Conservation (phyloP, 1,284 basidiomycete species). For the Fomitopsis palustris region DNA sequence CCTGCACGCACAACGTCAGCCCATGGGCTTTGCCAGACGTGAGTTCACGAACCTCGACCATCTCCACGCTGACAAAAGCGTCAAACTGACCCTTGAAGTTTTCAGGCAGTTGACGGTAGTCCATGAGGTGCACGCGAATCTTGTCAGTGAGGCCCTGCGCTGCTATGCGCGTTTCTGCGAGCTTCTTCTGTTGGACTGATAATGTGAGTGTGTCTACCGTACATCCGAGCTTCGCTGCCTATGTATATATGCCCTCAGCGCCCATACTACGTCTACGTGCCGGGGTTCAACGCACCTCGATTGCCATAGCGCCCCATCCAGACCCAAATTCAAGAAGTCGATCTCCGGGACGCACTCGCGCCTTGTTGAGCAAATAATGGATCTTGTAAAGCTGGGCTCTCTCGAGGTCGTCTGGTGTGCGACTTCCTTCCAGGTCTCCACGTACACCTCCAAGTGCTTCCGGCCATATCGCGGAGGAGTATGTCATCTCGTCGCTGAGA, state of each 20-base stretch:
- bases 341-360: conserved; percentile 73
- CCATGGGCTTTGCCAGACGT: conserved; percentile 3
- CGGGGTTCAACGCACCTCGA: conserved; percentile 57
- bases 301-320: conserved; percentile 90
- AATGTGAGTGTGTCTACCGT: conserved; percentile 87
- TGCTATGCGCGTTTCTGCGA: conserved; percentile 77
- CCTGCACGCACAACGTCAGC: conserved; percentile 4
- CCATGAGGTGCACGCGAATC: conserved; percentile 44
- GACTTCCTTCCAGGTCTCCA: conserved; percentile 42
- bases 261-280: conserved; percentile 21
- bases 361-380: conserved; percentile 71
- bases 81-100: conserved; percentile 38
- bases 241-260: not conserved
- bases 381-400: conserved; percentile 81
- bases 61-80: conserved; percentile 45
- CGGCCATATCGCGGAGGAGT: conserved; percentile 81
- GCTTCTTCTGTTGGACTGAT: conserved; percentile 79
- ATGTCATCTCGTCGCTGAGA: conserved; percentile 89
- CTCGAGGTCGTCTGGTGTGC: conserved; percentile 65
- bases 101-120: conserved; percentile 37
- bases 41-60: conserved; percentile 44
- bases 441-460: conserved; percentile 69
- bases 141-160: conserved; percentile 32
- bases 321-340: conserved; percentile 88
- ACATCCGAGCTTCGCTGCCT: conserved; percentile 46